phyloP scores from a whole-genome alignment of 805 yeast genomes.

The Debaryomyces tyrocola region DNA sequence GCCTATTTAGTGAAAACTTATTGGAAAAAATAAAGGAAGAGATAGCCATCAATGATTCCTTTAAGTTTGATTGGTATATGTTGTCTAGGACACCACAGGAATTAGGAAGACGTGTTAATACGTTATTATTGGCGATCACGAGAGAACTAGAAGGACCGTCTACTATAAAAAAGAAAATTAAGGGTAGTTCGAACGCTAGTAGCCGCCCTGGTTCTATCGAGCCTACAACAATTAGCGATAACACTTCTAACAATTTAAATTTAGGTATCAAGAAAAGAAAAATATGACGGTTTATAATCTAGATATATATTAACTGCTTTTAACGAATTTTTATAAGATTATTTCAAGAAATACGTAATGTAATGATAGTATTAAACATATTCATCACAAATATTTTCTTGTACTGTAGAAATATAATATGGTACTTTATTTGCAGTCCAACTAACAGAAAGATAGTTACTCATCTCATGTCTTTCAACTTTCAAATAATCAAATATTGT shows the following conservation, averaged over 20 bases:
- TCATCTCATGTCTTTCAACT: slow-evolving; percentile 59
- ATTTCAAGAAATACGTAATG: no score
- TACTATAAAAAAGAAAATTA: slow-evolving; percentile 45
- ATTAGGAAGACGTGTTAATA: slow-evolving; percentile 64
- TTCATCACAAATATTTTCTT: slow-evolving; percentile 36
- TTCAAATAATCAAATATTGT: slow-evolving; percentile 63
- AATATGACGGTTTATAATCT: no score
- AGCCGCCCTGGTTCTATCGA: slow-evolving; percentile 38
- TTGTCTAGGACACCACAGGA: slow-evolving; percentile 72
- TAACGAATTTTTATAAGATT: no score
- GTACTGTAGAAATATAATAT: slow-evolving; percentile 74
- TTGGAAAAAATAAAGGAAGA: slow-evolving; percentile 68
- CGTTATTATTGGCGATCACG: slow-evolving; percentile 64
- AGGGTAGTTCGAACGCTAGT: slow-evolving; percentile 21
- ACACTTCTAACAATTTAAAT: no score
- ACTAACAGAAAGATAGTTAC: slow-evolving; percentile 73
- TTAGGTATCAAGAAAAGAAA: no score
- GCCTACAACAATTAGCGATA: slow-evolving; percentile 14
- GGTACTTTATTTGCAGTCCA: slow-evolving; percentile 88
- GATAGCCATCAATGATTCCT: slow-evolving; percentile 55
- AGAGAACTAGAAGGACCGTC: slow-evolving; percentile 68
- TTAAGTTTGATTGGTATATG: slow-evolving; percentile 74
- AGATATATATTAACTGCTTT: no score
- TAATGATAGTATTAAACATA: slow-evolving; percentile 18
- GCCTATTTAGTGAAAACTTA: slow-evolving; percentile 58